Conservation (phyloP, 2,329 filamentous ascomycete genomes). For the Hypomyces rosellus region DNA sequence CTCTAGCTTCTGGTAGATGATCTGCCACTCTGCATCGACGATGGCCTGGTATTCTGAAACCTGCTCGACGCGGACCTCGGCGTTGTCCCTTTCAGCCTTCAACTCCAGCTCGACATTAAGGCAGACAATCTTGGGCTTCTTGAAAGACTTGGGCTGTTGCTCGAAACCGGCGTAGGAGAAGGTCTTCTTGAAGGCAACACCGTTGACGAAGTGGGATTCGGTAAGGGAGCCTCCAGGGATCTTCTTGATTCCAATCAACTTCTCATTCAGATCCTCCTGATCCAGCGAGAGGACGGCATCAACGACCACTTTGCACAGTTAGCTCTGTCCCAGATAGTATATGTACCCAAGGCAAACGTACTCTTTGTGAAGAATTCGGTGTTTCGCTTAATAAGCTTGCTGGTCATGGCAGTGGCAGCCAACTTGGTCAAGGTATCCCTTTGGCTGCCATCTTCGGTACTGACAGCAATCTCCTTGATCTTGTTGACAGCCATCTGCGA, state of each 20-base stretch:
- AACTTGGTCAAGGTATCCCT: constrained; percentile 84
- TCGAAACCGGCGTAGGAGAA: constrained; percentile 99
- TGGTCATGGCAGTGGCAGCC: constrained; percentile 95
- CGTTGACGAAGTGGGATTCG: constrained; percentile 94
- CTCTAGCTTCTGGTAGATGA: constrained; percentile 99
- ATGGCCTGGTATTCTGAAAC: constrained; percentile 99
- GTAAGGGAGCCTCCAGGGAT: constrained; percentile 93
- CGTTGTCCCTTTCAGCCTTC: constrained; percentile 99
- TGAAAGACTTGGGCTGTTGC: constrained; percentile 95
- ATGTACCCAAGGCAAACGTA: constrained; percentile 34
- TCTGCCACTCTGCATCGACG: constrained; percentile 98
- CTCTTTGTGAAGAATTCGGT: constrained; percentile 96
- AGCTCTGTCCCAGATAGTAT: constrained; percentile 17
- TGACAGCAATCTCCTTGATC: constrained; percentile 93
- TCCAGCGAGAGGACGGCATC: constrained; percentile 93
- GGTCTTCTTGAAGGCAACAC: constrained; percentile 99
- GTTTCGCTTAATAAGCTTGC: constrained; percentile 98
- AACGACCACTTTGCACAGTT: constrained; percentile 70
- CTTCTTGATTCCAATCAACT: constrained; percentile 97
- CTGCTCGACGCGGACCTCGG: constrained; percentile 94
- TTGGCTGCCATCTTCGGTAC: constrained; percentile 74
- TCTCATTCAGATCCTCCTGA: constrained; percentile 95
- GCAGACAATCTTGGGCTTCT: constrained; percentile 91
- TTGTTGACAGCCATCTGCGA: constrained; percentile 93
- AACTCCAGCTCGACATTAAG: constrained; percentile 96